phyloP scores from a whole-genome alignment of 176 grass and related monocot species.

The Triticum aestivum region IWGSC_CS_RefSeq_v2.1 NC_057801.1:45303720-45304219 shows the following conservation, averaged over 20 bases:
- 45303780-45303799: not conserved
- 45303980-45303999: slow-evolving; percentile 21
- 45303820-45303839: slow-evolving; percentile 12
- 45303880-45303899: not conserved
- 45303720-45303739: too few relatives aligned
- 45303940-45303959: not conserved
- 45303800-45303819: slow-evolving; percentile 13
- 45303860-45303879: not conserved
- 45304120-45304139: slow-evolving; percentile 9
- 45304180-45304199: slow-evolving; percentile 13
- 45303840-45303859: not conserved
- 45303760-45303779: not conserved
- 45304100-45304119: not conserved
- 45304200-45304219: not conserved
- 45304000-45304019: slow-evolving; percentile 14
- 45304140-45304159: slow-evolving; percentile 17
- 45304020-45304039: too few relatives aligned
- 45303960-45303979: slow-evolving; percentile 15
- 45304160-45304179: not conserved
- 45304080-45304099: not conserved
- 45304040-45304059: not conserved
- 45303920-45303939: not conserved
- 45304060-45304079: slow-evolving; percentile 13
- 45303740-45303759: not conserved
- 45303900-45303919: not conserved